These are phyloP conservation scores for Ceratobasidium sp. DNA, from an alignment of 1,284 basidiomycete genomes.

Conservation along the genomic window DNA sequence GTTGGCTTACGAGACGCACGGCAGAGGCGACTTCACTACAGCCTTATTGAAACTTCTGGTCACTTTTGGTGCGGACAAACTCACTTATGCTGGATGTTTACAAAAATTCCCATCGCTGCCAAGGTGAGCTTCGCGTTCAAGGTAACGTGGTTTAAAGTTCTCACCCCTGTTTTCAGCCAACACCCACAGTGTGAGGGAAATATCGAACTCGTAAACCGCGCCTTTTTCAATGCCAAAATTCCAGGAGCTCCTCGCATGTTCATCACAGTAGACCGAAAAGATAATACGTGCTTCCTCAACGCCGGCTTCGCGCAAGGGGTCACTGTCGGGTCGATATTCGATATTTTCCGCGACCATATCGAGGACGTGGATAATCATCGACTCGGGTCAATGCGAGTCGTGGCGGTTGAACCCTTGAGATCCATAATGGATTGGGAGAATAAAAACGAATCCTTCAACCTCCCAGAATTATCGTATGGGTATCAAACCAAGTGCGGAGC, in stretches of 20 bases:
- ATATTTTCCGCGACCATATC: not conserved
- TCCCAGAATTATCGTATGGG: conserved; percentile 10
- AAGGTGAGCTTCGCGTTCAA: not conserved
- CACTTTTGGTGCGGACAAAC: conserved; percentile 7
- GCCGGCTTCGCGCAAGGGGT: conserved; percentile 32
- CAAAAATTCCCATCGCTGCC: conserved; percentile 11
- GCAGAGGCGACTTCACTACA: conserved; percentile 14
- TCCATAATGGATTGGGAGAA: conserved; percentile 3
- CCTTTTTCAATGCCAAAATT: conserved; percentile 33
- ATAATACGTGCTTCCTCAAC: not conserved
- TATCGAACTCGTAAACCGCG: not conserved
- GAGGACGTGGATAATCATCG: not conserved
- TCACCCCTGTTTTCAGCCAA: not conserved
- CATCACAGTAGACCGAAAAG: conserved; percentile 3
- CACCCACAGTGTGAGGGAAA: conserved; percentile 22
- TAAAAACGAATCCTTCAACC: not conserved
- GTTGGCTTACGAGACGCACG: conserved; percentile 30
- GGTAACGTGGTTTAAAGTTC: not conserved
- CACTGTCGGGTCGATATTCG: conserved; percentile 9
- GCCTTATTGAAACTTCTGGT: conserved; percentile 9
- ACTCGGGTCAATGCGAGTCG: conserved; percentile 16
- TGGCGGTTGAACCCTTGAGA: not conserved
- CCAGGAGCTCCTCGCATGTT: conserved; percentile 6
- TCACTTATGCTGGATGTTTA: conserved; percentile 32
- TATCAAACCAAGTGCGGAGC: conserved; percentile 22